A percentile compares a stretch with the other conserved stretches of the same genome.
Evolutionary conservation across 371 early-diverging fungal genomes (phyloP).

Genomic region (Funneliformis caledonium): DNA sequence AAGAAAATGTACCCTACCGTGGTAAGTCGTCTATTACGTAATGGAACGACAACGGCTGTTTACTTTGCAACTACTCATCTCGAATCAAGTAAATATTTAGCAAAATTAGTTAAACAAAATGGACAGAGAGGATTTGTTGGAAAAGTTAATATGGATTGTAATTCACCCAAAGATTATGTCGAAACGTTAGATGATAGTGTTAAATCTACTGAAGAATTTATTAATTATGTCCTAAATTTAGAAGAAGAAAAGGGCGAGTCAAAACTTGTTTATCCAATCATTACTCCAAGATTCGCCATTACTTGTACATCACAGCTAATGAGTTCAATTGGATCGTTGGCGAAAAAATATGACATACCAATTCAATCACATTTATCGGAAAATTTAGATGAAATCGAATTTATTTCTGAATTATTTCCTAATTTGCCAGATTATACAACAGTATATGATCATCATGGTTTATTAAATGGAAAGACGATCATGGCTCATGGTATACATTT

Average conservation of each 20-base stretch:
- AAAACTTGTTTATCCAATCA: constrained; percentile 67
- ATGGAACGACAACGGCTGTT: constrained; percentile 87
- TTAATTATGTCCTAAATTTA: constrained; percentile 58
- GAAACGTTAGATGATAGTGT: constrained; percentile 73
- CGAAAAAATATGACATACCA: constrained; percentile 66
- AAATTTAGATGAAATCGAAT: constrained; percentile 75
- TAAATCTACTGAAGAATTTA: constrained; percentile 69
- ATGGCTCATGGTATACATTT: constrained; percentile 95
- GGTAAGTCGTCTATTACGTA: constrained; percentile 69
- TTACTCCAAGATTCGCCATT: constrained; percentile 92
- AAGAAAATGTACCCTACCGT: constrained; percentile 64
- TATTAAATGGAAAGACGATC: constrained; percentile 71
- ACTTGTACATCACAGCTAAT: constrained; percentile 75
- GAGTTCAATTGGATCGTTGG: constrained; percentile 71
- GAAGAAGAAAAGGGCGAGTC: constrained; percentile 15
- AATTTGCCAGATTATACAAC: constrained; percentile 68
- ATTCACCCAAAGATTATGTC: constrained; percentile 75
- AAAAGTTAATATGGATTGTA: constrained; percentile 94
- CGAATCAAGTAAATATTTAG: constrained; percentile 70
- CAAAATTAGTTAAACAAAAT: constrained; percentile 62
- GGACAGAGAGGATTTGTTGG: constrained; percentile 94
- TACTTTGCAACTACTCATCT: constrained; percentile 93
- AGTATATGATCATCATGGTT: constrained; percentile 74
- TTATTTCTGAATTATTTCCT: constrained; percentile 75
- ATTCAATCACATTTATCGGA: constrained; percentile 89